Evolutionary conservation across 2,329 filamentous ascomycete species (phyloP).

Genomic region (Malbranchea zuffiana): DNA sequence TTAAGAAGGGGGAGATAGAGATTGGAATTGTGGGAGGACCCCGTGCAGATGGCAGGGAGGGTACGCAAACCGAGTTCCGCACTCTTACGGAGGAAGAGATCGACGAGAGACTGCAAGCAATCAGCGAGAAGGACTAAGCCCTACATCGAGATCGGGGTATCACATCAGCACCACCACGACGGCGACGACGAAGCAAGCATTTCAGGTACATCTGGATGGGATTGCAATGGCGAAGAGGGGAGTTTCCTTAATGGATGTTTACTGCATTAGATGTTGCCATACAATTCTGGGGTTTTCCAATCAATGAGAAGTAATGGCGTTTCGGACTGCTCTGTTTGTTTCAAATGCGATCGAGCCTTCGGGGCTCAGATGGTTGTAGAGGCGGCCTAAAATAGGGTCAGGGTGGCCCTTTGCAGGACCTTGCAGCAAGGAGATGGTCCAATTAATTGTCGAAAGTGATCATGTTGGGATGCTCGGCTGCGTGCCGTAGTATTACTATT

Average conservation of each 20-base stretch:
- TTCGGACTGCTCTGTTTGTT: slow-evolving; percentile 7
- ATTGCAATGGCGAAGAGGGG: slow-evolving; percentile 8
- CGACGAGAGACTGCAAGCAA: slow-evolving; percentile 93
- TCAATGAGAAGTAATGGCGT: slow-evolving; percentile 7
- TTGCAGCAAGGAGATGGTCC: too few relatives aligned
- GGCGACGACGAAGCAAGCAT: too few relatives aligned
- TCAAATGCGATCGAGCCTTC: slow-evolving; percentile 5
- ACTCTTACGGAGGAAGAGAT: slow-evolving; percentile 94
- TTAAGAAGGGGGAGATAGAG: slow-evolving; percentile 98
- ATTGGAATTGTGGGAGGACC: slow-evolving; percentile 94
- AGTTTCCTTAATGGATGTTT: neutral
- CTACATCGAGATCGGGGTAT: too few relatives aligned
- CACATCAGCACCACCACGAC: too few relatives aligned
- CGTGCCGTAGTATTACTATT: too few relatives aligned
- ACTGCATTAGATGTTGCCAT: slow-evolving; percentile 2
- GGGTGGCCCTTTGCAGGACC: too few relatives aligned
- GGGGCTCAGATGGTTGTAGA: too few relatives aligned
- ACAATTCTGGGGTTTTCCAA: slow-evolving; percentile 3
- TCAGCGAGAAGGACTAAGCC: slow-evolving; percentile 89
- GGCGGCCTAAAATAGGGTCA: too few relatives aligned
- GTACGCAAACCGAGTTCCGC: slow-evolving; percentile 68
- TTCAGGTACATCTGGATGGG: slow-evolving; percentile 1
- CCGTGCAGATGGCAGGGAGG: slow-evolving; percentile 68
- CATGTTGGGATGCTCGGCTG: too few relatives aligned
- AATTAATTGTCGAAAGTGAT: too few relatives aligned